These are phyloP conservation scores for Dichotomopilus funicola DNA, from an alignment of 2,329 filamentous ascomycete species.

Conservation along the genomic window DNA sequence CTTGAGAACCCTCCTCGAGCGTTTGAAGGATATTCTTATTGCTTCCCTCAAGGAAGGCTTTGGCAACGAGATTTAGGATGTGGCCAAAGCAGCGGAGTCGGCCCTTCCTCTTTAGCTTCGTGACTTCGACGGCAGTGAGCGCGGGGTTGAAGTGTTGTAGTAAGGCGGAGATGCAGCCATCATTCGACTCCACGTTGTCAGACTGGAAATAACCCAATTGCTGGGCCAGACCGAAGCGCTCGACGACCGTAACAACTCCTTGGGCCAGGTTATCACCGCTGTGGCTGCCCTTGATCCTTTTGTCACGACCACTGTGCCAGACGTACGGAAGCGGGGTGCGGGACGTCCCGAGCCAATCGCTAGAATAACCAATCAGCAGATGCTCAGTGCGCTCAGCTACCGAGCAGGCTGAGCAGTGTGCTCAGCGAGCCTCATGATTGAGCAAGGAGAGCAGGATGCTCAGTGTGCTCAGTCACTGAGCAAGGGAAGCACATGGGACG, in stretches of 20 bases:
- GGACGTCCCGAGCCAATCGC: too few relatives aligned
- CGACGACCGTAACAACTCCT: not conserved
- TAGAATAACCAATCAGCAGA: too few relatives aligned
- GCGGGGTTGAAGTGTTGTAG: not conserved
- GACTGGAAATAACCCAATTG: not conserved
- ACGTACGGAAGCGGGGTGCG: too few relatives aligned
- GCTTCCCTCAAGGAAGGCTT: not conserved
- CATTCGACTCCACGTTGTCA: not conserved
- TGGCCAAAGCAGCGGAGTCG: not conserved
- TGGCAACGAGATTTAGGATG: not conserved
- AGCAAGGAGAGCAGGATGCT: not conserved
- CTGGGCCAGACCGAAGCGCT: not conserved
- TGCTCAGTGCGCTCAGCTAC: too few relatives aligned
- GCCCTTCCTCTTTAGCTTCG: not conserved
- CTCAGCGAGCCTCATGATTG: too few relatives aligned
- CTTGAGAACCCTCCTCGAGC: not conserved
- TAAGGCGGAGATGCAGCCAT: not conserved
- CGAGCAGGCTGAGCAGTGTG: too few relatives aligned
- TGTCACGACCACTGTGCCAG: too few relatives aligned
- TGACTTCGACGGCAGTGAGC: not conserved
- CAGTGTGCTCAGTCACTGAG: not conserved
- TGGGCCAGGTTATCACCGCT: not conserved
- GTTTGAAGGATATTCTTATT: not conserved
- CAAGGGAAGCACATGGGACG: too few relatives aligned
- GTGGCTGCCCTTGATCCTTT: not conserved